These are phyloP conservation scores for Aegilops umbellulata DNA, from an alignment of 176 grass and related monocot species.

Conservation along the genomic window DNA sequence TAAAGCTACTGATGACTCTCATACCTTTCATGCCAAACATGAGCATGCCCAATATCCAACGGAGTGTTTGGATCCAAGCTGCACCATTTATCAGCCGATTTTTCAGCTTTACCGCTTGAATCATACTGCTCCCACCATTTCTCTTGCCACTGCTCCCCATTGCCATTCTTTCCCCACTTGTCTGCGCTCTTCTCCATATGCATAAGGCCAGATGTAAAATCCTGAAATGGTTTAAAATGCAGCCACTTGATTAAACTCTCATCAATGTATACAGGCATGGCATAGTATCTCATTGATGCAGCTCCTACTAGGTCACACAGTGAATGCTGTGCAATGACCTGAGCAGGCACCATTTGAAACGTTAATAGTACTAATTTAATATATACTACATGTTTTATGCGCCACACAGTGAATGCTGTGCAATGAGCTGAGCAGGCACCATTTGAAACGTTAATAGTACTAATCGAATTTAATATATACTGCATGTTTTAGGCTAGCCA, in stretches of 20 bases:
- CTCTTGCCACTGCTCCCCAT: slow-evolving; percentile 91
- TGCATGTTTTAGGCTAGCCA: no score
- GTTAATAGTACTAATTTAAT: neutral
- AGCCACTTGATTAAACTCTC: slow-evolving; percentile 14
- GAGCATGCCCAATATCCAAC: slow-evolving; percentile 90
- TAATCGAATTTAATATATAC: no score
- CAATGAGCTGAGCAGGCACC: no score
- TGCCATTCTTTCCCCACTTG: slow-evolving; percentile 93
- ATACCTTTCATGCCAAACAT: slow-evolving; percentile 99
- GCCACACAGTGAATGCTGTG: neutral
- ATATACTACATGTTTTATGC: neutral
- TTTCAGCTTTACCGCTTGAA: slow-evolving; percentile 70
- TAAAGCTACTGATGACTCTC: slow-evolving; percentile 19
- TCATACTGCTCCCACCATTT: slow-evolving; percentile 96
- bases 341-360: neutral
- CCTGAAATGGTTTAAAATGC: slow-evolving; percentile 44
- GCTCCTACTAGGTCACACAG: neutral
- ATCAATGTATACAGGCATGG: neutral
- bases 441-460: no score
- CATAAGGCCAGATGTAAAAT: slow-evolving; percentile 56
- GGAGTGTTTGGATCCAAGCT: slow-evolving; percentile 80
- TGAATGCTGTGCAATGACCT: neutral
- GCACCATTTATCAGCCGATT: slow-evolving; percentile 98
- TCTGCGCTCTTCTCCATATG: slow-evolving; percentile 99
- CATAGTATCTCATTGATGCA: neutral